Evolutionary conservation across 176 grass and related monocot genomes (phyloP), one percentile per base, ranked within the genome.

Genomic region (Hordeum marinum): DNA sequence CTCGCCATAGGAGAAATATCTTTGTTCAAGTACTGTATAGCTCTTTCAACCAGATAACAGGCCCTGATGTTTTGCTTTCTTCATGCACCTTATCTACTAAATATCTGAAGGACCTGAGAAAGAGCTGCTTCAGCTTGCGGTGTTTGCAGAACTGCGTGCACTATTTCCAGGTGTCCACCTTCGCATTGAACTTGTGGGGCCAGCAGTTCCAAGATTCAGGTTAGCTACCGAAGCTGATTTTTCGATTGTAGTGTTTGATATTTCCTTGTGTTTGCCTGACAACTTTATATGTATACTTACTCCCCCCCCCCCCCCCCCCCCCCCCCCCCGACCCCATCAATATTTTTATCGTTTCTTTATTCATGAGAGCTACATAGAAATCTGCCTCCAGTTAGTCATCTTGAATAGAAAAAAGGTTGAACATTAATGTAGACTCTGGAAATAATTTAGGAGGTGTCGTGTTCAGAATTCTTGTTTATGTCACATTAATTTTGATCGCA

Each of bases 91-190:
- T 57, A 13, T 78, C 57, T 55, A 57, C 24, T 48, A n/a, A 55
- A 78, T 82, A 3, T 89, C 72, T 92, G 72, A 89, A 98, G 96
- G 96, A 32, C 93, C 96, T 83, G 93, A 98, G 80, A 94, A 92
- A 80, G 96, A 98, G 69, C 55, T 98, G 26, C 78, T 77, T 84
- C 93, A 95, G 87, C 86, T 98, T 77, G 64, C 55, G 4, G 84
- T 65, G 11, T 98, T 98, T 81, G 89, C 93, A 76, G 96, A 98
- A 71, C 79, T 98, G 65, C 67, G n/a, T 74, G 88, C 93, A 36
- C 82, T 98, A 63, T 91, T 94, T 98, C 93, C 96, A 67, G 89
- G 91, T 48, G 68, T 95, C 34, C 84, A 29, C 25, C 29, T 98
- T 60, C 39, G 83, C 17, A 87, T 98, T 75, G 89, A 95, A 68